Base-by-base conservation (phyloP, 352 stramenopile species). In the Phytophthora cryptogea region DNA sequence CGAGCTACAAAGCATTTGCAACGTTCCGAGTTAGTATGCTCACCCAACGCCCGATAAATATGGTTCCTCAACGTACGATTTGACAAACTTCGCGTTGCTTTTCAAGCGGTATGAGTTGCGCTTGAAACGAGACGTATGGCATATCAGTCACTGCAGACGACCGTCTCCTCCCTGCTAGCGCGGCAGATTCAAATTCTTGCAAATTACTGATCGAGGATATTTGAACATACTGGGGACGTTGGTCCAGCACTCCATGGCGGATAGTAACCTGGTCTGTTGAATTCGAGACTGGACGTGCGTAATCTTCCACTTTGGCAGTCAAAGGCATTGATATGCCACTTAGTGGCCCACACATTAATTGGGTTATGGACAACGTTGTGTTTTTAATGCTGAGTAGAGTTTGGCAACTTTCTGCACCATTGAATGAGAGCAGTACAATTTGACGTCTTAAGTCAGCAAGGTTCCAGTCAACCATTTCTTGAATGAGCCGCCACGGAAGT, bases 311-410 rank as follows among this genome's bases (percentile, higher is more conserved):
- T n/a, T n/a, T 4, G 28, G 14, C 37, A 45, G 14, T 3, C 17
- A 9, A 41, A 3, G 14, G 26, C 32, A 32, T 5, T 11, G 16
- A 48, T 20, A 59, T 32, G 2, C 49, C 44, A 8, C 62, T 42
- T n/a, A 70, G 17, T 1, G 77, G 63, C 5, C 77, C 77, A 3
- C 77, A 87, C 0, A 81, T n/a, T n/a, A 76, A 45, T 37, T 86
- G 73, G 4, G 32, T 44, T 6, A 86, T 67, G 4, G 45, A 58
- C 6, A 80, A 45, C 14, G 45, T 72, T 17, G 70, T 83, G 33
- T 79, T 65, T 32, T 76, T 77, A 2, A 84, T 27, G 11, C 41
- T 68, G 32, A 84, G 23, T 0, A 53, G 43, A 4, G 53, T 68
- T 28, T 63, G 37, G 26, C 53, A 74, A 7, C 71, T 64, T 35